Evolutionary conservation across 1,284 basidiomycete species (phyloP).

Genomic region (Chalciporus sp.): DNA sequence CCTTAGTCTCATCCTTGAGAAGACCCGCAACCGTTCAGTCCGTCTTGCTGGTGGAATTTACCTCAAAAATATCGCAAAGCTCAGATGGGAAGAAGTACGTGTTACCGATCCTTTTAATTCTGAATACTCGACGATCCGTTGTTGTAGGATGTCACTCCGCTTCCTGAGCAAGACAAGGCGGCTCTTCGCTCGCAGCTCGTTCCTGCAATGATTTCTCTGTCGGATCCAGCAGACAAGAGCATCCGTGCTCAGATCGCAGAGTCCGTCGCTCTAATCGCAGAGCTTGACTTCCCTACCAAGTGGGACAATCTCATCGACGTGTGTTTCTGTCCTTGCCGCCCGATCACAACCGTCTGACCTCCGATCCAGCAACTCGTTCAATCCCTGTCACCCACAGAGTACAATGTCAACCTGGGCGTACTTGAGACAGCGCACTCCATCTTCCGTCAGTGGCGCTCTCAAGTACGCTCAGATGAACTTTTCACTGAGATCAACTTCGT

Average conservation of each 20-base stretch:
- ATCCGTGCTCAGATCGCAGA: conserved; percentile 87
- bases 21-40: conserved; percentile 66
- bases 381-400: conserved; percentile 78
- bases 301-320: conserved; percentile 90
- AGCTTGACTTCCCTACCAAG: conserved; percentile 82
- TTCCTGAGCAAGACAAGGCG: conserved; percentile 68
- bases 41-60: conserved; percentile 84
- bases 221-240: conserved; percentile 63
- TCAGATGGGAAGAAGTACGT: conserved; percentile 85
- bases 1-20: conserved; percentile 72
- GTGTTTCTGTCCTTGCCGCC: conserved; percentile 32
- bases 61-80: conserved; percentile 86
- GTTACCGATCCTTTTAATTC: background rate
- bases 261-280: conserved; percentile 84
- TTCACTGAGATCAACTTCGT: conserved; percentile 95
- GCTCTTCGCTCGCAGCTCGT: conserved; percentile 72
- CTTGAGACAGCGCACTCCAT: conserved; percentile 96
- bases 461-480: conserved; percentile 85
- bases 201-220: conserved; percentile 81
- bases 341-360: conserved; percentile 19
- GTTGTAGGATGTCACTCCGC: conserved; percentile 61
- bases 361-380: conserved; percentile 75
- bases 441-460: conserved; percentile 90
- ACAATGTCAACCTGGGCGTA: conserved; percentile 86
- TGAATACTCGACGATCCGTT: conserved; percentile 4